Evolutionary conservation across 2,329 filamentous ascomycete genomes (phyloP), one percentile per base, ranked within the genome.

Genomic region (Zasmidium citrigriseum): DNA sequence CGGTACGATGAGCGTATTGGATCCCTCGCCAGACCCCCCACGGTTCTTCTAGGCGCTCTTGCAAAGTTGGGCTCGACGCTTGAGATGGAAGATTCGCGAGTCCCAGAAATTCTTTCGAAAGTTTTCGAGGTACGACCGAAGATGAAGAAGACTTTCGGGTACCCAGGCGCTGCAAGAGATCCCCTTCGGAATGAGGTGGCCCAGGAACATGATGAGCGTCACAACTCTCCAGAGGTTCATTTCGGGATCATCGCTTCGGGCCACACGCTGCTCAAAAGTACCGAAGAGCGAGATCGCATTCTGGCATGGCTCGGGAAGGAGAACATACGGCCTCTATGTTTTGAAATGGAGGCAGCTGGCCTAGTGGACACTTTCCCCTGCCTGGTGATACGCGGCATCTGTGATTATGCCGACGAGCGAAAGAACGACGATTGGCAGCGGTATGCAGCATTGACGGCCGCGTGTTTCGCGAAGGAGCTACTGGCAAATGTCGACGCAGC

Each of bases 221-320:
- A n/a, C n/a, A 21, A 46, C 3, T 20, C 20, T 47, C 71, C 72
- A 27, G 58, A 11, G 0, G 57, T 79, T 0, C 73, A 77, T 48
- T 64, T 79, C 25, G 77, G 78, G 0, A 53, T 60, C 0, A 70
- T 80, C 2, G 77, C 69, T 3, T 78, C 75, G 0, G 75, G 71
- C 14, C 72, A 80, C 50, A 68, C 57, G 0, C 72, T 79, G 0
- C 73, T 80, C 57, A 78, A 76, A 46, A 73, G 72, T 12, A 74
- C 14, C 1, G n/a, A n/a, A 0, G 38, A 34, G 4, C 44, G 64
- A 45, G 58, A 66, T 25, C 14, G 22, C 0, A 64, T 78, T 58
- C 64, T 58, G 65, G 54, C 47, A 61, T 57, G 54, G 54, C 53
- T 54, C 34, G 47, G 49, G 1, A 34, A 22, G 12, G 51, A 55